Conservation (phyloP, 495 filamentous ascomycete genomes). For the Aspergillus baeticus region DNA sequence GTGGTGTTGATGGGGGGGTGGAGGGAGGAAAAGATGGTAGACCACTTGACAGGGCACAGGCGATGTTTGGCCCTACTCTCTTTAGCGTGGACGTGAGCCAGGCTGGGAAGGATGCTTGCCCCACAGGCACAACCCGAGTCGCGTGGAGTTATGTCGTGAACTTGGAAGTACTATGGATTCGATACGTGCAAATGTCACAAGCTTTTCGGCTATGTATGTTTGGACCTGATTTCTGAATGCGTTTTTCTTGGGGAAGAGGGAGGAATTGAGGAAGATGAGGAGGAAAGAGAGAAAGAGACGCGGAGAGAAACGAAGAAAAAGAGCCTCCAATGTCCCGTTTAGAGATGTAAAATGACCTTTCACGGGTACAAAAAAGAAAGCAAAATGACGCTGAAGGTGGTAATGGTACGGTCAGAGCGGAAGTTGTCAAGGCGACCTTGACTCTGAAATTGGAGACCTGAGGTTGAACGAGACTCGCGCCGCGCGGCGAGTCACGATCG, state of each 20-base stretch:
- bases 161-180: conserved; percentile 9
- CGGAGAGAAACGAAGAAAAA: conserved; percentile 6
- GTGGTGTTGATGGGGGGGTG: conserved; percentile 20
- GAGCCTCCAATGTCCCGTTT: background rate
- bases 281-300: background rate
- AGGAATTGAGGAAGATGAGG: conserved; percentile 4
- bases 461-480: conserved; percentile 16
- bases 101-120: conserved; percentile 33
- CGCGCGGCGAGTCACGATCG: conserved; percentile 18
- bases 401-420: conserved; percentile 27
- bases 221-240: background rate
- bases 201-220: conserved; percentile 16
- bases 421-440: conserved; percentile 15
- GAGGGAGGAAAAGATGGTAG: conserved; percentile 37
- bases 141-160: conserved; percentile 30
- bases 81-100: conserved; percentile 47
- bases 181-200: conserved; percentile 6
- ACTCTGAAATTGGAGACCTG: background rate
- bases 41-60: conserved; percentile 41
- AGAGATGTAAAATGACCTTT: background rate
- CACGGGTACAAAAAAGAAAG: background rate
- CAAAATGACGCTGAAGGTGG: conserved; percentile 5
- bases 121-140: conserved; percentile 40
- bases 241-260: background rate
- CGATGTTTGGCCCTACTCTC: conserved; percentile 49